Evolutionary conservation across 805 yeast genomes (phyloP).

Genomic region (Peterozyma toletana): DNA sequence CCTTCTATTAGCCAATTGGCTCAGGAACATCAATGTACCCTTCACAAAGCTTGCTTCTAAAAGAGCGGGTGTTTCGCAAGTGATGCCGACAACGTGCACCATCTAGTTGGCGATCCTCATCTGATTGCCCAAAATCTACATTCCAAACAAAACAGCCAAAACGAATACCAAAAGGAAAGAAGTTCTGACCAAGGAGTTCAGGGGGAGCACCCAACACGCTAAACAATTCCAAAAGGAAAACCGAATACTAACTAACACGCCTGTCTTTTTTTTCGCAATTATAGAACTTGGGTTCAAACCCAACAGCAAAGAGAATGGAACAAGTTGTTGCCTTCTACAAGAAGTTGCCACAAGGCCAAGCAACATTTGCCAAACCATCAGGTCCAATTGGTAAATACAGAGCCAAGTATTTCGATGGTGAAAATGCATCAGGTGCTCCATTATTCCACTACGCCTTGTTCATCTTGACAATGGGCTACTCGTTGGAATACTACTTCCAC

Average conservation of each 20-base stretch:
- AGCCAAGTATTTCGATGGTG: constrained; percentile 80
- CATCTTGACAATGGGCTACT: constrained; percentile 74
- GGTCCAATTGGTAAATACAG: constrained; percentile 72
- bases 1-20: too few relatives aligned
- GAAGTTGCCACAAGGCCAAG: constrained; percentile 90
- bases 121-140: too few relatives aligned
- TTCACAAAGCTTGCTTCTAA: too few relatives aligned
- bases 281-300: constrained; percentile 88
- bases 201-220: too few relatives aligned
- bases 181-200: too few relatives aligned
- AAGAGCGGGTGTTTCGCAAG: too few relatives aligned
- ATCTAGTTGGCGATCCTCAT: too few relatives aligned
- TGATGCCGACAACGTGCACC: too few relatives aligned
- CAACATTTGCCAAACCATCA: constrained; percentile 64
- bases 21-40: too few relatives aligned
- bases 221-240: too few relatives aligned
- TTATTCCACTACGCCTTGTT: constrained; percentile 67
- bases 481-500: constrained; percentile 91
- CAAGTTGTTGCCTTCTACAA: constrained; percentile 94
- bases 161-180: too few relatives aligned
- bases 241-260: constrained; percentile 14
- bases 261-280: background rate
- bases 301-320: constrained; percentile 94
- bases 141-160: too few relatives aligned
- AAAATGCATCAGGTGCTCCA: constrained; percentile 79